A percentile compares a stretch with the other conserved stretches of the same genome.
Evolutionary conservation across 805 yeast genomes (phyloP).

Genomic region (Candida methanosorbosa): DNA sequence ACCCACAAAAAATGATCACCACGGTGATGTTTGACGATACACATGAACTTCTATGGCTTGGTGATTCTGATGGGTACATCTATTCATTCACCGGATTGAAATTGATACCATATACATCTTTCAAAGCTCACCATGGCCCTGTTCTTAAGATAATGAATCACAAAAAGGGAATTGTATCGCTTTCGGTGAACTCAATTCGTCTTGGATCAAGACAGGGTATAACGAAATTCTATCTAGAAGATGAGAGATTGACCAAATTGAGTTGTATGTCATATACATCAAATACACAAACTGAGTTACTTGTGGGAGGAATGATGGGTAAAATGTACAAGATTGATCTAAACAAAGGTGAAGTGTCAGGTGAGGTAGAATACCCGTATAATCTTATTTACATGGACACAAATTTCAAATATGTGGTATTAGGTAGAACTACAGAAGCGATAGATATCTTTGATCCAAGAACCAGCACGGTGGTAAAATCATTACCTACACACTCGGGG

Average conservation of each 20-base stretch:
- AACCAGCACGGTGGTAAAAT: slow-evolving; percentile 35
- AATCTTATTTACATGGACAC: slow-evolving; percentile 40
- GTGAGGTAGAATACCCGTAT: slow-evolving; percentile 32
- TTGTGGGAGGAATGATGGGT: slow-evolving; percentile 32
- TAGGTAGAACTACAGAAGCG: slow-evolving; percentile 53
- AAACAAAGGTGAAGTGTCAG: slow-evolving; percentile 26
- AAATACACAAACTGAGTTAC: slow-evolving; percentile 31
- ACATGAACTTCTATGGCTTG: slow-evolving; percentile 81
- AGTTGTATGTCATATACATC: slow-evolving; percentile 33
- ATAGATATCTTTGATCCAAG: slow-evolving; percentile 58
- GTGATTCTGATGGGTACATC: slow-evolving; percentile 53
- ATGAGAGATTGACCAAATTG: slow-evolving; percentile 23
- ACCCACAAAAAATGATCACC: slow-evolving; percentile 11
- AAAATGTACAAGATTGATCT: slow-evolving; percentile 36
- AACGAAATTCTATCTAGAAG: slow-evolving; percentile 23
- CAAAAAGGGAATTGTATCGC: slow-evolving; percentile 48
- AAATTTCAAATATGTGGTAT: slow-evolving; percentile 42
- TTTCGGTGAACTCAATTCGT: slow-evolving; percentile 43
- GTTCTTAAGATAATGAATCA: slow-evolving; percentile 46
- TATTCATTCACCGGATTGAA: slow-evolving; percentile 35
- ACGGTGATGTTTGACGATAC: slow-evolving; percentile 52
- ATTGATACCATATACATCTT: slow-evolving; percentile 49
- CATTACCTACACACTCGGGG: slow-evolving; percentile 53
- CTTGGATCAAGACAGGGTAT: slow-evolving; percentile 53
- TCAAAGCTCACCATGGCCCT: slow-evolving; percentile 40